These are phyloP conservation scores for Solanum tarapatanum DNA, from an alignment of 257 asterid species.

Conservation along the genomic window DNA sequence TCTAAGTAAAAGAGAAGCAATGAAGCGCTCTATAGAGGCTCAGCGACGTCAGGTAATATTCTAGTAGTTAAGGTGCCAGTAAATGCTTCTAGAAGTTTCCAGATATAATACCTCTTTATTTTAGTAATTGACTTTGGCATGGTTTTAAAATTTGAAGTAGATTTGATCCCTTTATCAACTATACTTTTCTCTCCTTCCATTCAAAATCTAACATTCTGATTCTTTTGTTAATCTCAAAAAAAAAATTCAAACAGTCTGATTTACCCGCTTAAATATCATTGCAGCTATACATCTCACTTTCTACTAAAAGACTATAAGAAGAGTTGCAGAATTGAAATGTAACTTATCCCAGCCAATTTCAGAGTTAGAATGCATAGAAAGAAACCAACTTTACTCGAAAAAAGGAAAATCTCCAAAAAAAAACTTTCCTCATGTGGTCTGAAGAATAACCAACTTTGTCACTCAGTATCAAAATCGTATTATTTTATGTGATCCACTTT, in stretches of 20 bases:
- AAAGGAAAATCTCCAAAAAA: not conserved
- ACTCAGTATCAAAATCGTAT: not conserved
- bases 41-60: conserved; percentile 74
- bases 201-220: not conserved
- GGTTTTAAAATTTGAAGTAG: not conserved
- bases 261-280: not conserved
- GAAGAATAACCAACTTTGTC: not conserved
- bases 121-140: not conserved
- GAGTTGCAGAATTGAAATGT: not conserved
- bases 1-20: conserved; percentile 80
- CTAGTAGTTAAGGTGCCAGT: not conserved
- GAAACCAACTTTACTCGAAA: not conserved
- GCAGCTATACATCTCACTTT: not conserved
- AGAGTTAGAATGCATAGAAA: not conserved
- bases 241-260: not conserved
- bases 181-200: not conserved
- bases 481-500: not conserved
- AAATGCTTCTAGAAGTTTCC: not conserved
- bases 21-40: conserved; percentile 84
- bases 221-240: not conserved
- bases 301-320: not conserved
- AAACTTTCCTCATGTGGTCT: not conserved
- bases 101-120: not conserved
- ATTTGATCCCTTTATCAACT: not conserved
- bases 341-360: not conserved